Evolutionary conservation across 2,329 filamentous ascomycete genomes (phyloP).

Genomic region (Orbilia quercus): DNA sequence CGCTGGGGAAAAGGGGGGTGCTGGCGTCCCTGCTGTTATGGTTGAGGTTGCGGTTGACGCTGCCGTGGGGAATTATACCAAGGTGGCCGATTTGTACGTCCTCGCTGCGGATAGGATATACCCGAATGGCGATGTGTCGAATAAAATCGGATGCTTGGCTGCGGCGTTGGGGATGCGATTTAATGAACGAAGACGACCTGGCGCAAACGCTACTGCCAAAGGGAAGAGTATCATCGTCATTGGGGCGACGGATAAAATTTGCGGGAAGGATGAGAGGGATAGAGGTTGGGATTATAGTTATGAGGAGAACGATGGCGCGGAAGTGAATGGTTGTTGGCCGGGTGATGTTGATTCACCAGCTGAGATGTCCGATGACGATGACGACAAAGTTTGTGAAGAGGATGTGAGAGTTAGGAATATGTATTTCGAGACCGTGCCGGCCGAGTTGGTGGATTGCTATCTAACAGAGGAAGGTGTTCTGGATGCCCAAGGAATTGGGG

Average conservation of each 20-base stretch:
- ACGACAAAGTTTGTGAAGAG: conserved; percentile 6
- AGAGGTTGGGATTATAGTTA: conserved; percentile 55
- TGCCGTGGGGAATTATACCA: conserved; percentile 52
- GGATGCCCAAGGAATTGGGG: conserved; percentile 41
- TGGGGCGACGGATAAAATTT: conserved; percentile 49
- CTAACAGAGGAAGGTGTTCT: conserved; percentile 51
- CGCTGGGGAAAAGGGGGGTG: not conserved
- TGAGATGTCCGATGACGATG: conserved; percentile 12
- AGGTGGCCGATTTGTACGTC: conserved; percentile 50
- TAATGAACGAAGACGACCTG: conserved; percentile 28
- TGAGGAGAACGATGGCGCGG: conserved; percentile 48
- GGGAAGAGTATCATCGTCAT: conserved; percentile 51
- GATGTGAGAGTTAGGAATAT: conserved; percentile 52
- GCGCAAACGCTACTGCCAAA: not conserved
- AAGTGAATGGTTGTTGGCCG: conserved; percentile 50
- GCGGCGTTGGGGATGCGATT: conserved; percentile 48
- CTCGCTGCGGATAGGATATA: conserved; percentile 55
- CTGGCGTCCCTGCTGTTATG: conserved; percentile 21
- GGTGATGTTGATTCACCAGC: conserved; percentile 28
- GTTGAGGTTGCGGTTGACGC: conserved; percentile 56
- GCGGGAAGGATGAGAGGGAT: conserved; percentile 49
- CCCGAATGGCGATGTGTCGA: conserved; percentile 53
- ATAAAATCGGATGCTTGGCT: conserved; percentile 50
- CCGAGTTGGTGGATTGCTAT: conserved; percentile 51
- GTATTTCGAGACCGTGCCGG: conserved; percentile 54